A percentile compares a stretch with the other conserved stretches of the same genome.
These are phyloP conservation scores for Kuraishia hungarica DNA, from an alignment of 805 yeast species.

Conservation along the genomic window DNA sequence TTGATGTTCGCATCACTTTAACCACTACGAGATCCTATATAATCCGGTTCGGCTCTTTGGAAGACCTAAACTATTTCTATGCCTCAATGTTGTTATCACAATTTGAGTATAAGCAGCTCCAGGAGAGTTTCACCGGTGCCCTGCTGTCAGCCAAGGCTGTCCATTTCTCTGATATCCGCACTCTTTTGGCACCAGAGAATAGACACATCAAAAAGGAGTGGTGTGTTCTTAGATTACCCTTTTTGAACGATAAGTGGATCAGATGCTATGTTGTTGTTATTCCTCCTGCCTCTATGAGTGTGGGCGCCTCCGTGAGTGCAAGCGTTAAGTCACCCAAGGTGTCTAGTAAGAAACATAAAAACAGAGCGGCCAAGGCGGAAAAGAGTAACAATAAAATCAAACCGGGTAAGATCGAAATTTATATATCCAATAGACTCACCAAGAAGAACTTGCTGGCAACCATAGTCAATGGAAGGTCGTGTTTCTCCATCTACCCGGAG, in stretches of 20 bases:
- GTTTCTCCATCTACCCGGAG: slow-evolving; percentile 54
- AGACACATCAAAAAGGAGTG: slow-evolving; percentile 44
- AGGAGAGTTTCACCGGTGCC: slow-evolving; percentile 60
- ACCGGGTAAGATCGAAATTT: slow-evolving; percentile 46
- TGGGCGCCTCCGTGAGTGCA: neutral
- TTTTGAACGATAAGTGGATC: slow-evolving; percentile 50
- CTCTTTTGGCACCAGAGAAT: slow-evolving; percentile 43
- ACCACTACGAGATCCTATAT: slow-evolving; percentile 15
- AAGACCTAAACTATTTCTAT: slow-evolving; percentile 22
- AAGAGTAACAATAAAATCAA: slow-evolving; percentile 21
- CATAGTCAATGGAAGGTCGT: slow-evolving; percentile 32
- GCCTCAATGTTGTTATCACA: slow-evolving; percentile 44
- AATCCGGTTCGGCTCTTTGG: slow-evolving; percentile 15
- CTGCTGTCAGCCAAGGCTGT: slow-evolving; percentile 50
- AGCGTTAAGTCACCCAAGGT: slow-evolving; percentile 17
- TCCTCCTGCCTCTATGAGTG: slow-evolving; percentile 22
- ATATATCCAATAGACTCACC: slow-evolving; percentile 34
- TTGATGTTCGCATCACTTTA: slow-evolving; percentile 14
- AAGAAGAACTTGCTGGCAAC: slow-evolving; percentile 47
- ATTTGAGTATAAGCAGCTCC: slow-evolving; percentile 47
- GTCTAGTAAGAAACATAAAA: slow-evolving; percentile 1
- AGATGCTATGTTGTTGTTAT: slow-evolving; percentile 40
- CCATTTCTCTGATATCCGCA: slow-evolving; percentile 47
- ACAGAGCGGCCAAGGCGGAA: slow-evolving; percentile 1
- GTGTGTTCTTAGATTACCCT: slow-evolving; percentile 55